Conservation (phyloP, 345 rosid species). For the Eucalyptus sp. region DNA sequence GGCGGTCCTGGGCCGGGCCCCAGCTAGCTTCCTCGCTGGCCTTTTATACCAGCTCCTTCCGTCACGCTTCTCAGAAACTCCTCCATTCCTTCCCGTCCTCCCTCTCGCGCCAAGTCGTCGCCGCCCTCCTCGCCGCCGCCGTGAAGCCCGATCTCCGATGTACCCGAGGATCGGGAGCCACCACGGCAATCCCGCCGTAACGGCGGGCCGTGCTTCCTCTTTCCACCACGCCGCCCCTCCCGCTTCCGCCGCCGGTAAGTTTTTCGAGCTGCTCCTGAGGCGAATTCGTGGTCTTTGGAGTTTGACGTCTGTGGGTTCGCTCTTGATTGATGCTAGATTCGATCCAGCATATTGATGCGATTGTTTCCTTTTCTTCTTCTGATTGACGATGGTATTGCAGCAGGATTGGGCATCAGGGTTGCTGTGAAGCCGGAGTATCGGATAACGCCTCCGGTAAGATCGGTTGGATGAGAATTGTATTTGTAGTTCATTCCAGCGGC, state of each 20-base stretch:
- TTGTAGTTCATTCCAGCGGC: background rate
- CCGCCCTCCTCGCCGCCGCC: conserved; percentile 6
- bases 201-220: conserved; percentile 26
- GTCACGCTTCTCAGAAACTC: conserved; percentile 43
- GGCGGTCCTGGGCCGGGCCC: background rate
- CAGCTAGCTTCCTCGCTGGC: background rate
- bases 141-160: conserved; percentile 35
- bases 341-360: background rate
- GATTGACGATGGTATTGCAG: conserved; percentile 13
- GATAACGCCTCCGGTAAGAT: conserved; percentile 68
- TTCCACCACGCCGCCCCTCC: conserved; percentile 24
- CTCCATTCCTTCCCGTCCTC: background rate
- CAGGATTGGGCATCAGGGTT: conserved; percentile 74
- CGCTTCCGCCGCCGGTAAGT: conserved; percentile 33
- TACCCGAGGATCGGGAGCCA: conserved; percentile 63
- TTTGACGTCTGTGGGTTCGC: background rate
- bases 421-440: conserved; percentile 69
- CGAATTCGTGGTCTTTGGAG: background rate
- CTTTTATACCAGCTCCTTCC: background rate
- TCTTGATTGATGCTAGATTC: background rate
- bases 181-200: conserved; percentile 17
- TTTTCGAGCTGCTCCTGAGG: background rate
- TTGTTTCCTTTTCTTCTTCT: background rate
- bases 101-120: background rate
- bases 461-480: background rate